phyloP scores from a whole-genome alignment of 192 early-diverging fungal genomes.

The Geranomyces variabilis region DNA sequence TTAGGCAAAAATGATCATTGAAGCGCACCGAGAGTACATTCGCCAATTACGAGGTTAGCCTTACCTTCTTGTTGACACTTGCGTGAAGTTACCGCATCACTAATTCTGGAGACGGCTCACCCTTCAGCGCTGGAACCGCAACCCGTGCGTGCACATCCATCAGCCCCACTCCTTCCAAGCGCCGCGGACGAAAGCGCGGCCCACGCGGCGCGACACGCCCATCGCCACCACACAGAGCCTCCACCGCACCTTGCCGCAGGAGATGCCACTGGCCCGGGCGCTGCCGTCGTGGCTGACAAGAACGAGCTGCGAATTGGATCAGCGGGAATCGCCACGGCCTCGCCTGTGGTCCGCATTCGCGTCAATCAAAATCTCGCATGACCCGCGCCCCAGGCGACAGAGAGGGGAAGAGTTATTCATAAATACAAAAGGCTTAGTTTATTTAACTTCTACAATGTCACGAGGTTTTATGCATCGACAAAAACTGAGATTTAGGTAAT shows the following conservation, averaged over 20 bases:
- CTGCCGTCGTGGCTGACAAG: background rate
- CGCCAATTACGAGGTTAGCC: slow-evolving; percentile 28
- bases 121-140: background rate
- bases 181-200: background rate
- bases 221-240: background rate
- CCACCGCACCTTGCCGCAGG: background rate
- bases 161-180: background rate
- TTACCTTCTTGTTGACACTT: background rate
- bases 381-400: background rate
- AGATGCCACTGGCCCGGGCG: background rate
- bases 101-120: background rate
- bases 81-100: background rate
- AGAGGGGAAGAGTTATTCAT: too few species aligned
- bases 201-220: background rate
- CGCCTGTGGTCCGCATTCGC: slow-evolving; percentile 12
- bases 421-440: too few species aligned
- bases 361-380: slow-evolving; percentile 16
- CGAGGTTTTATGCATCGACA: too few species aligned
- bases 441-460: too few species aligned
- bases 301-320: background rate
- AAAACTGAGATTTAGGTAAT: too few species aligned
- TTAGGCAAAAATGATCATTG: slow-evolving; percentile 37
- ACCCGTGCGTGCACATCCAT: background rate
- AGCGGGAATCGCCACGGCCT: background rate
- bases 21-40: slow-evolving; percentile 41